Percentiles rank a stretch among this genome's conserved stretches.
phyloP scores from a whole-genome alignment of 768 basidiomycete species.

The Phanerodontia chrysosporium region DNA sequence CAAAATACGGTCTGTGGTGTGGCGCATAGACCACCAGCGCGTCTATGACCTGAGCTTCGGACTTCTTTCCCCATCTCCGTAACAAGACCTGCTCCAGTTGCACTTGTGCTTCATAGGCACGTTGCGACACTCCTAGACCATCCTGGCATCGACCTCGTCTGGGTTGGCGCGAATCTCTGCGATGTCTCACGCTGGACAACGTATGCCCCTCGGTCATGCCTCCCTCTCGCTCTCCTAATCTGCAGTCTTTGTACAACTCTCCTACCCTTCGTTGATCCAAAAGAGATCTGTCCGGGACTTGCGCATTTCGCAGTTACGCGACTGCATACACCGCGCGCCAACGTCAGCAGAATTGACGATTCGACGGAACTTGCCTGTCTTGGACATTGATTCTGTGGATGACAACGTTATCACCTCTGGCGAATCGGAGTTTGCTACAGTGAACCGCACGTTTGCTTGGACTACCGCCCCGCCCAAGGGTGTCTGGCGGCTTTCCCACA shows the following conservation, averaged over 20 bases:
- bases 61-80: background rate
- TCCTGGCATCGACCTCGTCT: background rate
- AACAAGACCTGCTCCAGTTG: background rate
- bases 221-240: background rate
- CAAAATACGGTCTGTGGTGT: background rate
- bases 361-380: background rate
- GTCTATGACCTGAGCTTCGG: background rate
- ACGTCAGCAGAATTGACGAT: background rate
- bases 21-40: background rate
- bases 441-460: slow-evolving; percentile 7
- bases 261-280: background rate
- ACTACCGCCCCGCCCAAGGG: slow-evolving; percentile 2
- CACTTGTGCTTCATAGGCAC: background rate
- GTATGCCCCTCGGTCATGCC: background rate
- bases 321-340: background rate
- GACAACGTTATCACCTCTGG: background rate
- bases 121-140: background rate
- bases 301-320: background rate
- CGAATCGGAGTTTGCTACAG: background rate
- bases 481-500: slow-evolving; percentile 10
- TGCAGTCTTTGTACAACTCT: background rate
- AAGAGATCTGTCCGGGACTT: background rate
- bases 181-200: background rate
- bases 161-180: background rate
- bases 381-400: background rate